Evolutionary conservation across 306 rosid genomes (phyloP).

Genomic region (Quercus agrifolia): DNA sequence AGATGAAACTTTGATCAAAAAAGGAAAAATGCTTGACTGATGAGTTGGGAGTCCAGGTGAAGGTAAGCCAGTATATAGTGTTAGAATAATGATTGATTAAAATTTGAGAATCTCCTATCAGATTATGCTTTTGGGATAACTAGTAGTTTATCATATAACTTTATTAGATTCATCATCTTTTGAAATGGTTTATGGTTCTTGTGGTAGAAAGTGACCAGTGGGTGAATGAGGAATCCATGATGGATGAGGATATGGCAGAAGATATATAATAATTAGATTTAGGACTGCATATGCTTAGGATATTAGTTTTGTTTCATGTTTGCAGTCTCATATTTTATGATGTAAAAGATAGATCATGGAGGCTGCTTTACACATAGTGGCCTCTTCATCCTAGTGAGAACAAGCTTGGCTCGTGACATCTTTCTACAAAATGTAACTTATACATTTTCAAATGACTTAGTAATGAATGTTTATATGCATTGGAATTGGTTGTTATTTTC

Average conservation of each 20-base stretch:
- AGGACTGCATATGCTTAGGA: neutral
- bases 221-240: neutral
- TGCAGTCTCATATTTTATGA: neutral
- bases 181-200: neutral
- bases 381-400: neutral
- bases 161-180: neutral
- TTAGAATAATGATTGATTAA: no score
- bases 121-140: no score
- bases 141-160: neutral
- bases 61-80: neutral
- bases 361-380: neutral
- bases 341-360: neutral
- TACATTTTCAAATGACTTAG: no score
- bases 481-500: neutral
- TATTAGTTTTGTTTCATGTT: neutral
- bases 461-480: neutral
- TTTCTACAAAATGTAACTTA: neutral
- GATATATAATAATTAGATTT: neutral
- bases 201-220: neutral
- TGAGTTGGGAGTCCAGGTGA: neutral
- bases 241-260: neutral
- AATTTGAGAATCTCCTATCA: no score
- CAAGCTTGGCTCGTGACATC: neutral
- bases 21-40: neutral
- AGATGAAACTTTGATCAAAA: neutral